Evolutionary conservation across 1,284 basidiomycete species (phyloP), one percentile per base, ranked within the genome.

Genomic region (Fomitiporia mediterranea): DNA sequence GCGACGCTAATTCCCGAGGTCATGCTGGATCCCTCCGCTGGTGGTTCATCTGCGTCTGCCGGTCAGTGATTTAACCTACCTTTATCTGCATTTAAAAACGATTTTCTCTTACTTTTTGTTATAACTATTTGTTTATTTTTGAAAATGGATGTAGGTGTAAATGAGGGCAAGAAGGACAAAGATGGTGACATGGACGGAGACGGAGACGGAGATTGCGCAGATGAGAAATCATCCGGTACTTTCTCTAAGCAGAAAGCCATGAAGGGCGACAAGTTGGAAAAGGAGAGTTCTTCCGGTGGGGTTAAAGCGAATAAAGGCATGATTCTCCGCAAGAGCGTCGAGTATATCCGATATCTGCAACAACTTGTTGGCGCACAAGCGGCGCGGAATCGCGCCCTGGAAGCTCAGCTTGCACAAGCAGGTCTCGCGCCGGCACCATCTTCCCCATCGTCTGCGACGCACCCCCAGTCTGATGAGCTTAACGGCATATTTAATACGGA

Each of bases 251-350:
- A 44, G 6, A 46, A 46, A 27, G n/a, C 43, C 7, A 23, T 7
- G 3, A 46, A 44, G 25, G 32, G 23, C 3, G 52, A 46, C 21
- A 39, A 46, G 43, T 28, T 32, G 9, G 42, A 37, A 39, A 51
- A 57, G 54, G 47, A 28, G 15, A 19, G 51, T 25, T 17, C 28
- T 34, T 17, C 21, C 8, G 66, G 68, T 21, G 72, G 67, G 4
- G 74, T 89, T 48, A 93, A 93, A 67, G 91, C 91, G 42, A 94
- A 94, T 72, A 94, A 94, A 75, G 91, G 91, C 38, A 89, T 93
- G 82, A 92, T 94, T 52, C 70, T 94, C 38, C 72, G 87, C 62
- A 93, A 93, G 80, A 89, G 85, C 57, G 91, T 94, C 30, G 91
- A 93, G 65, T 94, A 94, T 66, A 94, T 94, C 56, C 74, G 86